Percentiles rank a stretch among this genome's conserved stretches.
Conservation (phyloP, 441 rosid species). For the Mallotus repandus region DNA sequence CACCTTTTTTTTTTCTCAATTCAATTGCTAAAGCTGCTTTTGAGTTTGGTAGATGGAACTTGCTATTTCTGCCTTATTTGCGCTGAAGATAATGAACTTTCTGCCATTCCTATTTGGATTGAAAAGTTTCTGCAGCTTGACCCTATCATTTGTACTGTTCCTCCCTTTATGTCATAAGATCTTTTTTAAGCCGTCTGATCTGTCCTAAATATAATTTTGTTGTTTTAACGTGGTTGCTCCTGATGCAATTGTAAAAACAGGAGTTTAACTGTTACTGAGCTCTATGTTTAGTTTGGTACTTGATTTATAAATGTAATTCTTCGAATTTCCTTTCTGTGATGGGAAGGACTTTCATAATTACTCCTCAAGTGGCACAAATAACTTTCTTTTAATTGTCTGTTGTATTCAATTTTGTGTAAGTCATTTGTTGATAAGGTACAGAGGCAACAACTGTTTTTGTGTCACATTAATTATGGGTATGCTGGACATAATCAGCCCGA, state of each 20-base stretch:
- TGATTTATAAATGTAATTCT: neutral
- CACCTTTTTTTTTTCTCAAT: neutral
- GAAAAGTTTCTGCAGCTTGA: too few relatives aligned
- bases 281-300: neutral
- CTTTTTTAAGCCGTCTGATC: neutral
- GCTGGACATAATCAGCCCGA: neutral
- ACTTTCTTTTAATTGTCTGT: neutral
- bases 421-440: neutral
- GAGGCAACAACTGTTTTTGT: neutral
- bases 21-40: conserved; percentile 7
- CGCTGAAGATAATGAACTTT: neutral
- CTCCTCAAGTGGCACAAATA: neutral
- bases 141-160: conserved; percentile 1
- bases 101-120: neutral
- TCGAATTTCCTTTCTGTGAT: neutral
- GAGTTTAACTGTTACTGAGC: neutral
- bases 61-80: neutral
- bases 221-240: neutral
- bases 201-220: neutral
- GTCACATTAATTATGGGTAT: neutral
- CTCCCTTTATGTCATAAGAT: neutral
- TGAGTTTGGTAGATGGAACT: neutral
- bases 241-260: neutral
- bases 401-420: neutral
- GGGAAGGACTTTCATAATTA: neutral